These are phyloP conservation scores for Pseudohyphozyma bogoriensis DNA, from an alignment of 768 basidiomycete genomes.

Conservation along the genomic window DNA sequence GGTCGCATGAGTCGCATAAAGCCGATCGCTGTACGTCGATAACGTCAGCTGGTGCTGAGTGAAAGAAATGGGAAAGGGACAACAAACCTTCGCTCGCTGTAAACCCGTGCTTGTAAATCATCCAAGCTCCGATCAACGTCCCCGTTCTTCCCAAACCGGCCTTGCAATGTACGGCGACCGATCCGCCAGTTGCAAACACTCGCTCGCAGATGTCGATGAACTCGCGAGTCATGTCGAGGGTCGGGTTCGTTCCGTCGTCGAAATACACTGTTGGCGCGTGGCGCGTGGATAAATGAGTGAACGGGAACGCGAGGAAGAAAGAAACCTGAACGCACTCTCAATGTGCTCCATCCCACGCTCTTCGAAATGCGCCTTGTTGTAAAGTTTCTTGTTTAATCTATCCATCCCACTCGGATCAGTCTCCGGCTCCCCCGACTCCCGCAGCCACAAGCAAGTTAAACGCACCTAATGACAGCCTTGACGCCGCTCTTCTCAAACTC, in stretches of 20 bases:
- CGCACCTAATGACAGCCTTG: slow-evolving; percentile 61
- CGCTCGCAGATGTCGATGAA: slow-evolving; percentile 80
- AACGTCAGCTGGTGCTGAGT: neutral
- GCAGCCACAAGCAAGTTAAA: neutral
- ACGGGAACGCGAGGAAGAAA: neutral
- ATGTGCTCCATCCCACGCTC: slow-evolving; percentile 78
- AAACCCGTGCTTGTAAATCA: slow-evolving; percentile 98
- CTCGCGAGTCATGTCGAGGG: slow-evolving; percentile 82
- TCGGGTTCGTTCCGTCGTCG: slow-evolving; percentile 95
- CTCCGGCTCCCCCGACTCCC: neutral
- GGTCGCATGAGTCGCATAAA: slow-evolving; percentile 98
- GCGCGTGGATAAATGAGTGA: neutral
- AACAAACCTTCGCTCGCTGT: slow-evolving; percentile 49
- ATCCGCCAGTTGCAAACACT: slow-evolving; percentile 54
- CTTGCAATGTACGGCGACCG: slow-evolving; percentile 58
- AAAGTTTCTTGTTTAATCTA: slow-evolving; percentile 84
- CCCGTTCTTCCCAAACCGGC: slow-evolving; percentile 94
- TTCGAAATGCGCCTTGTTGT: slow-evolving; percentile 68
- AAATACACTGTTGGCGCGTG: slow-evolving; percentile 53
- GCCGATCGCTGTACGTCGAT: slow-evolving; percentile 70
- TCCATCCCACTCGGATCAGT: neutral
- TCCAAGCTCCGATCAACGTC: slow-evolving; percentile 91
- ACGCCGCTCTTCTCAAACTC: slow-evolving; percentile 81
- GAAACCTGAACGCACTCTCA: slow-evolving; percentile 43
- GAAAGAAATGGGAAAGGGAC: no score